Conservation (phyloP, 2,329 filamentous ascomycete genomes). For the Chrysosporium keratinophilum region DNA sequence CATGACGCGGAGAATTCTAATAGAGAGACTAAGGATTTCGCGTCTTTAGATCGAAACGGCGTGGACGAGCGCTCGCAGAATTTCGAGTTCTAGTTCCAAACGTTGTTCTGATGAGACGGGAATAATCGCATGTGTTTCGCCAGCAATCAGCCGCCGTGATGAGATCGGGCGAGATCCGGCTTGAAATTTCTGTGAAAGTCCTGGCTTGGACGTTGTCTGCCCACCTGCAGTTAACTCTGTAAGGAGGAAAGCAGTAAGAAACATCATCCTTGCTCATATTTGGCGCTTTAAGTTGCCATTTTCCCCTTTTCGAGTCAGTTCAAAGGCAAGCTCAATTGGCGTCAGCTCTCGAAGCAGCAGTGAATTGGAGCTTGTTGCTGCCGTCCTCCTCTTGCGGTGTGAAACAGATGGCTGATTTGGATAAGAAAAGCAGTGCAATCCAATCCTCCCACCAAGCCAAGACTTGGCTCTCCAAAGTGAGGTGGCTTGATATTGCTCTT, state of each 20-base stretch:
- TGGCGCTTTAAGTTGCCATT: not conserved
- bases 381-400: not conserved
- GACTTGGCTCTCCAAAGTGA: not conserved
- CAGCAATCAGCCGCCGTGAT: too few species aligned
- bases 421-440: not conserved
- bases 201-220: too few species aligned
- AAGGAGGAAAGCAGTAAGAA: not conserved
- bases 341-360: not conserved
- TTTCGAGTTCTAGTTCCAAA: too few species aligned
- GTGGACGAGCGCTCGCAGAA: not conserved
- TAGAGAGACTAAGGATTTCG: not conserved
- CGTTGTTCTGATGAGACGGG: too few species aligned
- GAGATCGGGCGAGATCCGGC: too few species aligned
- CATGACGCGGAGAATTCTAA: conserved; percentile 9
- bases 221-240: too few species aligned
- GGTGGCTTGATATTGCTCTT: too few species aligned
- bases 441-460: not conserved
- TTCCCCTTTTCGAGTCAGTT: too few species aligned
- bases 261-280: not conserved
- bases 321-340: not conserved
- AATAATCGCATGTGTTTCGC: too few species aligned
- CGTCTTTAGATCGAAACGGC: not conserved
- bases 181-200: too few species aligned
- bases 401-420: not conserved
- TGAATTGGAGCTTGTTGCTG: not conserved